Percentiles rank a stretch among this genome's conserved stretches.
Evolutionary conservation across 129 eudicot genomes (phyloP).

Genomic region (Lactuca sativa): DNA sequence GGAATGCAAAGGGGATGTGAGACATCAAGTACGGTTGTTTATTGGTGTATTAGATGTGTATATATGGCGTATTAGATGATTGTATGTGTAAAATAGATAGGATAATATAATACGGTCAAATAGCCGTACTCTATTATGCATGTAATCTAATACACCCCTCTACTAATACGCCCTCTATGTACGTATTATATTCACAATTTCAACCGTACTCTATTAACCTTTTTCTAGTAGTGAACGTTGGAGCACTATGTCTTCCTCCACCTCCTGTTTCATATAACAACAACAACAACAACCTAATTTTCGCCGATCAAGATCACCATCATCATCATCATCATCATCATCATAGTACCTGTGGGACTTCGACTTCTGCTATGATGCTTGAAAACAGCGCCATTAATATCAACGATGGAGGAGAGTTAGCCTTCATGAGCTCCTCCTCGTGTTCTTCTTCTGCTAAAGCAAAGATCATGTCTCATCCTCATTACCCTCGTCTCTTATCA

Average conservation of each 20-base stretch:
- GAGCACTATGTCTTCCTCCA: slow-evolving; percentile 31
- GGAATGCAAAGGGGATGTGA: no score
- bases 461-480: slow-evolving; percentile 96
- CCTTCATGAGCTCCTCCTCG: slow-evolving; percentile 15
- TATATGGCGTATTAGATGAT: no score
- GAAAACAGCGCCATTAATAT: slow-evolving; percentile 22
- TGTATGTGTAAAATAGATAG: no score
- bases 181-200: no score
- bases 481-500: slow-evolving; percentile 84
- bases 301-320: slow-evolving; percentile 31
- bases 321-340: slow-evolving; percentile 17
- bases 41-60: no score
- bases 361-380: slow-evolving; percentile 23
- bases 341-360: slow-evolving; percentile 14
- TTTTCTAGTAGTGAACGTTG: no score
- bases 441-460: slow-evolving; percentile 49
- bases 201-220: no score
- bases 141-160: no score
- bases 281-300: slow-evolving; percentile 43
- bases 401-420: slow-evolving; percentile 18
- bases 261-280: slow-evolving; percentile 40
- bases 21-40: no score
- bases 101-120: no score
- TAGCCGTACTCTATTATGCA: no score
- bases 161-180: no score